phyloP scores from a whole-genome alignment of 495 filamentous ascomycete genomes.

The Penicillium canescens region DNA sequence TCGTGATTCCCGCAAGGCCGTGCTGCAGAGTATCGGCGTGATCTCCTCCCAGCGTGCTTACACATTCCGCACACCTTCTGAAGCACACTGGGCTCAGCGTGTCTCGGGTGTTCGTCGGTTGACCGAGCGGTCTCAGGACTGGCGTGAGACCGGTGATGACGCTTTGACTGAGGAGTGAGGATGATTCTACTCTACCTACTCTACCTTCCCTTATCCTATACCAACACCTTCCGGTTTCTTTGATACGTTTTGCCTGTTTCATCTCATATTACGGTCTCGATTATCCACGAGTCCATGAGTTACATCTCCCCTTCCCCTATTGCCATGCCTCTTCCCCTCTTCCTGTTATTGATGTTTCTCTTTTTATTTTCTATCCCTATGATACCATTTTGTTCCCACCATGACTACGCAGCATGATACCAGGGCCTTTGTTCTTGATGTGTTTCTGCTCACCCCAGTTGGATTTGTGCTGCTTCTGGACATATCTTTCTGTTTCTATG shows the following conservation, averaged over 20 bases:
- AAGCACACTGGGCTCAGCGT: constrained; percentile 81
- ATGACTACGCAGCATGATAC: constrained; percentile 45
- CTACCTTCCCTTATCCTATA: not conserved
- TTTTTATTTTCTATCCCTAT: constrained; percentile 19
- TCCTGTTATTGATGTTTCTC: constrained; percentile 6
- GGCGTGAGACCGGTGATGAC: constrained; percentile 83
- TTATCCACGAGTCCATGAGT: not conserved
- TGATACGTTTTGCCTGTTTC: constrained; percentile 1
- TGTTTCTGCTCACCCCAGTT: constrained; percentile 14
- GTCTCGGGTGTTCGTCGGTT: constrained; percentile 75
- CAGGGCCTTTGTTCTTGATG: constrained; percentile 35
- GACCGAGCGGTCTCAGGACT: constrained; percentile 77
- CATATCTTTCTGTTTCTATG: constrained; percentile 21
- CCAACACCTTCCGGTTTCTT: constrained; percentile 9
- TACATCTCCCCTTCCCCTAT: not conserved
- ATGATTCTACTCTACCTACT: not conserved
- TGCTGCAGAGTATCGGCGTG: constrained; percentile 93
- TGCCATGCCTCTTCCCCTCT: not conserved
- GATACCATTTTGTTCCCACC: constrained; percentile 50
- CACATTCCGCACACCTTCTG: constrained; percentile 85
- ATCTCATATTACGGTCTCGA: not conserved
- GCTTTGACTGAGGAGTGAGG: constrained; percentile 77
- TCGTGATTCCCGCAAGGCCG: constrained; percentile 92
- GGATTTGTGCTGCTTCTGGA: constrained; percentile 19
- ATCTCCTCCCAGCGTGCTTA: constrained; percentile 93